Evolutionary conservation across 2,329 filamentous ascomycete genomes (phyloP).

Genomic region (Emergomyces africanus): DNA sequence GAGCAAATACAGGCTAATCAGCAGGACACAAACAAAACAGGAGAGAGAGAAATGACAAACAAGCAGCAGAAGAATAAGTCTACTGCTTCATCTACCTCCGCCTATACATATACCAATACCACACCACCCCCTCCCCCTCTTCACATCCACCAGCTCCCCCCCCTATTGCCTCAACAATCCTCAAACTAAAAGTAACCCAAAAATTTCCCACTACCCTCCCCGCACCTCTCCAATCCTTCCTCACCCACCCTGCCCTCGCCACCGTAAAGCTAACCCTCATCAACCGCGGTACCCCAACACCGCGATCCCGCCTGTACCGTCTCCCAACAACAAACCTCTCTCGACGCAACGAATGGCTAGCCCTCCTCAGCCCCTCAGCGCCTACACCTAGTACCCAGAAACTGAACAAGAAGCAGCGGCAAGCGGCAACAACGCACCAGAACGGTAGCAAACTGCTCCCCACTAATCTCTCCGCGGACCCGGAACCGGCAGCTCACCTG

Average conservation of each 20-base stretch:
- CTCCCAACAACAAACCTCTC: constrained; percentile 48
- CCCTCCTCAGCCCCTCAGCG: constrained; percentile 4
- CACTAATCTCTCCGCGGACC: constrained; percentile 26
- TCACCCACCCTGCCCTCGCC: constrained; percentile 30
- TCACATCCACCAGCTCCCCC: constrained; percentile 30
- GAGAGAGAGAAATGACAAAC: constrained; percentile 5
- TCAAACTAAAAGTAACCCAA: constrained; percentile 15
- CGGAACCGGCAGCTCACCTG: constrained; percentile 25
- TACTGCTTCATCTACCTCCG: background rate
- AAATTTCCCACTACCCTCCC: constrained; percentile 8
- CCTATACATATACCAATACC: background rate
- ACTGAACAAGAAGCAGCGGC: constrained; percentile 10
- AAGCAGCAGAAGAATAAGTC: constrained; percentile 2
- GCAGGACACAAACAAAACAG: constrained; percentile 2
- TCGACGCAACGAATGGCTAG: constrained; percentile 60
- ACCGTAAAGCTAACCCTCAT: constrained; percentile 56
- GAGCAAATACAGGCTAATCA: constrained; percentile 3
- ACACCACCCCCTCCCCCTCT: constrained; percentile 14
- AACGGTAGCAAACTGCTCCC: background rate
- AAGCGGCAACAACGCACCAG: background rate
- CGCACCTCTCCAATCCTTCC: constrained; percentile 7
- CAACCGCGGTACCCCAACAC: constrained; percentile 54
- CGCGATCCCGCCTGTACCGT: constrained; percentile 74
- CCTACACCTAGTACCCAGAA: constrained; percentile 13
- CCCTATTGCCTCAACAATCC: constrained; percentile 23